Conservation (phyloP, 257 asterid species). For the Lavandula angustifolia region DNA sequence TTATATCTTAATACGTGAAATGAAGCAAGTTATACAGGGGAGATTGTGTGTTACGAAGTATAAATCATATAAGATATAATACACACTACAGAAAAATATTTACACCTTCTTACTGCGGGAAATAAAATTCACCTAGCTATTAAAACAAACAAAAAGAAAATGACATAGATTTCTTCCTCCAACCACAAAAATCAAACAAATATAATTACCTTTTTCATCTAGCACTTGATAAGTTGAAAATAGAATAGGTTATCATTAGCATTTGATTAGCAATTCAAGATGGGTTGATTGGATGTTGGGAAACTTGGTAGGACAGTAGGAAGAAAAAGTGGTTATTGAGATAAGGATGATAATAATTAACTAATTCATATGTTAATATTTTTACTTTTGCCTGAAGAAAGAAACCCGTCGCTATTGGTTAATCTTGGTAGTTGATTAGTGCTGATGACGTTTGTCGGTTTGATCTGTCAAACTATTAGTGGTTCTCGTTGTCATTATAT, state of each 20-base stretch:
- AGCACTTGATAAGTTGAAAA: not conserved
- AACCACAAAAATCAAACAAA: not conserved
- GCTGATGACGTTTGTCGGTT: conserved; percentile 24
- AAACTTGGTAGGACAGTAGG: conserved; percentile 24
- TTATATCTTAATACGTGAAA: too few species aligned
- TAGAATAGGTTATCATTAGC: conserved; percentile 29
- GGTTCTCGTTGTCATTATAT: not conserved
- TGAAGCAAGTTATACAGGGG: too few species aligned
- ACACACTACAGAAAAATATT: too few species aligned
- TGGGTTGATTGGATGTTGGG: conserved; percentile 25
- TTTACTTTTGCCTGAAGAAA: too few species aligned
- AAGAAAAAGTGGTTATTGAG: conserved; percentile 19
- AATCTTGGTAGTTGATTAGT: conserved; percentile 17
- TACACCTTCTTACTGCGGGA: too few species aligned
- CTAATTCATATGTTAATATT: not conserved
- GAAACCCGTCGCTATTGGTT: not conserved
- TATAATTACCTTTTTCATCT: not conserved
- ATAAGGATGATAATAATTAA: conserved; percentile 32
- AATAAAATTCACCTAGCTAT: too few species aligned
- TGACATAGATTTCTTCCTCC: not conserved
- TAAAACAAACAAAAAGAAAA: too few species aligned
- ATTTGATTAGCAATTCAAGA: conserved; percentile 31
- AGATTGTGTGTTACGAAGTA: too few species aligned
- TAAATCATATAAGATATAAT: too few species aligned
- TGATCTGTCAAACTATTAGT: conserved; percentile 3